Conservation (phyloP, 345 rosid species). For the Hibiscus tridactylites region DNA sequence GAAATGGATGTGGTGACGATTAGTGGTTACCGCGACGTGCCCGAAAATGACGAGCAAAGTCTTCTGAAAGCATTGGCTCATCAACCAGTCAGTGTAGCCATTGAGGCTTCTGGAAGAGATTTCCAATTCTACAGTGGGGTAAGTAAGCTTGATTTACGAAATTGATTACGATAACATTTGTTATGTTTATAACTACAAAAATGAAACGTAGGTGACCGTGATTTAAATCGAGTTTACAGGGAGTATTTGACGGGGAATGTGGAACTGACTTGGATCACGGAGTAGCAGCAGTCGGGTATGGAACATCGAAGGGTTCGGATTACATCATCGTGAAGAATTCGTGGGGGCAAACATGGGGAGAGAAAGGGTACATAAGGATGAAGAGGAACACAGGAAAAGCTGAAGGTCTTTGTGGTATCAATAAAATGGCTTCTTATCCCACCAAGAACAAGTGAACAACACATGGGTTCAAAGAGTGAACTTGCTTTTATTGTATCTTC, state of each 20-base stretch:
- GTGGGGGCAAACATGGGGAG: constrained; percentile 85
- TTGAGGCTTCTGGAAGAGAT: constrained; percentile 52
- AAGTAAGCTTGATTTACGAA: constrained; percentile 17
- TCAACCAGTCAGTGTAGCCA: constrained; percentile 52
- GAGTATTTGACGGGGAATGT: constrained; percentile 64
- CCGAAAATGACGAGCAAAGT: constrained; percentile 33
- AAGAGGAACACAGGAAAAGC: constrained; percentile 71
- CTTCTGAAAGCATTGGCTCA: constrained; percentile 48
- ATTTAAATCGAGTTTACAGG: constrained; percentile 30
- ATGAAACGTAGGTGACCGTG: background rate
- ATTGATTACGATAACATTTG: background rate
- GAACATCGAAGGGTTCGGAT: constrained; percentile 53
- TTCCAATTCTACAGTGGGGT: constrained; percentile 53
- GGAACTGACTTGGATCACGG: constrained; percentile 63
- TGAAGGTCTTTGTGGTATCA: constrained; percentile 70
- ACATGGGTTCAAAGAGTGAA: background rate
- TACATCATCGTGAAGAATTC: constrained; percentile 78
- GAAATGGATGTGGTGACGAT: constrained; percentile 35
- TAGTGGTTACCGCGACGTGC: constrained; percentile 47
- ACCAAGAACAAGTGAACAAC: constrained; percentile 44
- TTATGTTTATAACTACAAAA: background rate
- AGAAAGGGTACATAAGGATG: constrained; percentile 69
- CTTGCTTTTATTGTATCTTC: background rate
- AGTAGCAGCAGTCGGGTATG: constrained; percentile 80
- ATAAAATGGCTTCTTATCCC: constrained; percentile 85